A percentile compares a stretch with the other conserved stretches of the same genome.
phyloP scores from a whole-genome alignment of 1,139 yeast genomes.

The Blastobotrys indianensis region DNA sequence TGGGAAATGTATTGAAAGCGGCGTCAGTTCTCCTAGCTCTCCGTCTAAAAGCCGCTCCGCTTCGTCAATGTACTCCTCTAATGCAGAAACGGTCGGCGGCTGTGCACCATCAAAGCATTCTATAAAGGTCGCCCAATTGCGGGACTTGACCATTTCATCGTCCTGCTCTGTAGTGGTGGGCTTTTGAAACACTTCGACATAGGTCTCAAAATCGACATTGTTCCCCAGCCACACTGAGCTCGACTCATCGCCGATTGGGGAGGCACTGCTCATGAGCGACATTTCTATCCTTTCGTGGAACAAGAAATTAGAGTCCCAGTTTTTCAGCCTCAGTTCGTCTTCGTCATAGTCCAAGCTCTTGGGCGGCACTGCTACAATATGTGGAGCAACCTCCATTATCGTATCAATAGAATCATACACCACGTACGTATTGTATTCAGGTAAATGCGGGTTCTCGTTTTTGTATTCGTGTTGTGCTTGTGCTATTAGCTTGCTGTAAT shows the following conservation, averaged over 20 bases:
- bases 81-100: constrained; percentile 40
- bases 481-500: constrained; percentile 21
- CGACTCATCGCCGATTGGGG: constrained; percentile 38
- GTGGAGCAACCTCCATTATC: constrained; percentile 25
- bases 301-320: constrained; percentile 71
- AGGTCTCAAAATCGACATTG: constrained; percentile 44
- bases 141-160: constrained; percentile 7
- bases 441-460: constrained; percentile 14
- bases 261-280: constrained; percentile 76
- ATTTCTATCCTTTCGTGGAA: constrained; percentile 77
- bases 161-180: neutral
- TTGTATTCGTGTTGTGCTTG: constrained; percentile 24
- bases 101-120: constrained; percentile 48
- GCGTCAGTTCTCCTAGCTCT: constrained; percentile 12
- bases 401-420: constrained; percentile 23
- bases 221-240: constrained; percentile 75
- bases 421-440: constrained; percentile 22
- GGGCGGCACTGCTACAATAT: constrained; percentile 28
- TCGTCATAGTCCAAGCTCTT: constrained; percentile 18
- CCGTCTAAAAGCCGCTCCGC: constrained; percentile 16
- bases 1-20: constrained; percentile 55
- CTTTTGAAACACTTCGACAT: constrained; percentile 18
- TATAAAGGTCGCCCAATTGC: constrained; percentile 34
- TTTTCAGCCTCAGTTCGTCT: constrained; percentile 34
- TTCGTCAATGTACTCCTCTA: constrained; percentile 28